Conservation (phyloP, 768 basidiomycete genomes). For the Phanerodontia chrysosporium region DNA sequence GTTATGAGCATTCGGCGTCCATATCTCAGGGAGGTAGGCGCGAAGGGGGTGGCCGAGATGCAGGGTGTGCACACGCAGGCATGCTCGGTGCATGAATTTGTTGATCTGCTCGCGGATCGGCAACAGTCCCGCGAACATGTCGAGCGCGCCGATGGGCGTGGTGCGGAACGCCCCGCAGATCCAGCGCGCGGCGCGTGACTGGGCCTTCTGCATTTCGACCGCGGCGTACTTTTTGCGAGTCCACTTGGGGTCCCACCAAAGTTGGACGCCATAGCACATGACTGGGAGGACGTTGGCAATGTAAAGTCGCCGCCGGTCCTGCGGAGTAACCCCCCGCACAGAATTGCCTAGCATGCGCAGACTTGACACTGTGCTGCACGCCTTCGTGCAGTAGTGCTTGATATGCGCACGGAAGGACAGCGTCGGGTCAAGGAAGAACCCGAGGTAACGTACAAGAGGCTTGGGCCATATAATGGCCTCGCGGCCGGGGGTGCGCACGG, state of each 20-base stretch:
- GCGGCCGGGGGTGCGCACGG: slow-evolving; percentile 5
- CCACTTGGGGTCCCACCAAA: slow-evolving; percentile 17
- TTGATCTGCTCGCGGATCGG: slow-evolving; percentile 13
- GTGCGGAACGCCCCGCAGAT: slow-evolving; percentile 15
- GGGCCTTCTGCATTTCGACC: slow-evolving; percentile 11
- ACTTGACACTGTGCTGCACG: slow-evolving; percentile 8
- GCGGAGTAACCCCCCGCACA: slow-evolving; percentile 11
- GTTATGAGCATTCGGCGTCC: neutral
- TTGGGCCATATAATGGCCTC: neutral
- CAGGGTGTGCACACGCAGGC: neutral
- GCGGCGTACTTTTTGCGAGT: slow-evolving; percentile 4
- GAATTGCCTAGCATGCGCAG: slow-evolving; percentile 18
- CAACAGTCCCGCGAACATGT: slow-evolving; percentile 10
- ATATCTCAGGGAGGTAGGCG: neutral
- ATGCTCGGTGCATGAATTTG: slow-evolving; percentile 6
- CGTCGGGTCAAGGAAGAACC: slow-evolving; percentile 15
- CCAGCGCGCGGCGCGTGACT: slow-evolving; percentile 13
- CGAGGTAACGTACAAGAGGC: slow-evolving; percentile 10
- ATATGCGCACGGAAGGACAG: slow-evolving; percentile 13
- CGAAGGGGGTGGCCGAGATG: slow-evolving; percentile 3
- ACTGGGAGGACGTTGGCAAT: slow-evolving; percentile 15
- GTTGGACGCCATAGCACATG: slow-evolving; percentile 15
- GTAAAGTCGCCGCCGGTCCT: slow-evolving; percentile 13
- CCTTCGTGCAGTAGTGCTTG: slow-evolving; percentile 9
- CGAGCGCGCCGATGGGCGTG: slow-evolving; percentile 13